A percentile compares a stretch with the other conserved stretches of the same genome.
phyloP scores from a whole-genome alignment of 257 asterid genomes.

The Solanum sejunctum region DNA sequence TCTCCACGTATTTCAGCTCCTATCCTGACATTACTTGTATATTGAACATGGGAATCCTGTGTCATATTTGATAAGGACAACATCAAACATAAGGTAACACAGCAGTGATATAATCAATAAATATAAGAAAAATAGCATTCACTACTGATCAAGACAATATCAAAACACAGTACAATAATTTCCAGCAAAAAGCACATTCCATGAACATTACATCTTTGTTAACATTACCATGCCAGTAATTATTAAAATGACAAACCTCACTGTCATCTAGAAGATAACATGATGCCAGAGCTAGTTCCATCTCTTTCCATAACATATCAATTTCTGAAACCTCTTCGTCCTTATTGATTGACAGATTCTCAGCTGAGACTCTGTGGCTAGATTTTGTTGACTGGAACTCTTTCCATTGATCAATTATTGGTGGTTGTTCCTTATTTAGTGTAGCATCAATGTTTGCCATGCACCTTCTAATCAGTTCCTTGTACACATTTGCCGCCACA shows the following conservation, averaged over 20 bases:
- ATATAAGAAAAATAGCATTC: neutral
- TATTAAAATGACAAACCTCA: conserved; percentile 35
- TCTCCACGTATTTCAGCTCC: conserved; percentile 14
- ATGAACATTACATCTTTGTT: neutral
- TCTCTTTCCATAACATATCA: conserved; percentile 88
- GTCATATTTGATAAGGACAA: neutral
- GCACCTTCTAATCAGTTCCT: conserved; percentile 73
- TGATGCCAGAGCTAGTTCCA: conserved; percentile 89
- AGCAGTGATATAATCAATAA: neutral
- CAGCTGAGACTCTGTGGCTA: conserved; percentile 17
- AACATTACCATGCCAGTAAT: neutral
- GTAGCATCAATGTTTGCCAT: conserved; percentile 82
- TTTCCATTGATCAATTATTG: conserved; percentile 78
- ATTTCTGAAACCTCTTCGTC: conserved; percentile 74
- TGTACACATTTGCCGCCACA: conserved; percentile 59
- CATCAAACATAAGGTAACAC: neutral
- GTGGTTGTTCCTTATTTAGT: conserved; percentile 55
- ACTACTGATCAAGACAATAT: neutral
- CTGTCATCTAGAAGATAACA: conserved; percentile 61
- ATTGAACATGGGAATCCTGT: conserved; percentile 32
- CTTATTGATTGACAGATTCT: conserved; percentile 9
- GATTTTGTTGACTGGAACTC: conserved; percentile 43
- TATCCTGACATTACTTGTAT: conserved; percentile 17
- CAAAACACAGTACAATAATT: neutral
- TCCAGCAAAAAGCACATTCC: neutral